Base-by-base conservation (phyloP, 306 rosid species). In the Castanea crenata region DNA sequence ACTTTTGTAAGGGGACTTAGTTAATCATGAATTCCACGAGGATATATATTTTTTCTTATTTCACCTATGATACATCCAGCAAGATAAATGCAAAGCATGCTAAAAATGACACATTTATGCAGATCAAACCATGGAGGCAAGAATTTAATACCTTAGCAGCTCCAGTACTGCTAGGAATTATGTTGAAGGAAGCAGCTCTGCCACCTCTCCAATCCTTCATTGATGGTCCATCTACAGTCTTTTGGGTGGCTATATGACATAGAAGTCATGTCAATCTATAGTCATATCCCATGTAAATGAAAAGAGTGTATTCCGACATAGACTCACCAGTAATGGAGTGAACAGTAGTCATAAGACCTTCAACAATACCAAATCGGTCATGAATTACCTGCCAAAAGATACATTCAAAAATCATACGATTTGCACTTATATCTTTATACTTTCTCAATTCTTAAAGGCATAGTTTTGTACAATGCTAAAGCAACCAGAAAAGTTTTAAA, bases 151-250 rank as follows among this genome's bases (percentile, higher is more conserved):
- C 96, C 97, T 92, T 94, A 19, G 98, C 97, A 63, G 97, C 97
- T 75, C 98, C 98, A 11, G 98, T 94, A 79, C 97, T 92, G 63
- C 98, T 92, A 52, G 98, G 98, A 85, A 92, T 94, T 79, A 94
- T 94, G 91, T 94, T 94, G 74, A 81, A 85, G 75, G 98, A 94
- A 82, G 98, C 98, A 68, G 98, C 97, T 70, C 96, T 93, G 5
- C 98, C 98, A 70, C 97, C 98, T 86, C 98, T 94, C 98, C 96
- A 94, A 73, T 94, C 98, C 88, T 94, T 94, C 76, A 41, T 72
- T 76, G 97, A 94, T 78, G 98, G 97, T 32, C 98, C 98, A 87
- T 92, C 98, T 61, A 94, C 98, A 67, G 98, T 94, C 83, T 94
- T 94, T 74, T 94, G 98, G 54, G 98, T 92, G 70, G 98, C 97